Conservation (phyloP, 2,329 filamentous ascomycete species). For the Hypoxylon sp. region DNA sequence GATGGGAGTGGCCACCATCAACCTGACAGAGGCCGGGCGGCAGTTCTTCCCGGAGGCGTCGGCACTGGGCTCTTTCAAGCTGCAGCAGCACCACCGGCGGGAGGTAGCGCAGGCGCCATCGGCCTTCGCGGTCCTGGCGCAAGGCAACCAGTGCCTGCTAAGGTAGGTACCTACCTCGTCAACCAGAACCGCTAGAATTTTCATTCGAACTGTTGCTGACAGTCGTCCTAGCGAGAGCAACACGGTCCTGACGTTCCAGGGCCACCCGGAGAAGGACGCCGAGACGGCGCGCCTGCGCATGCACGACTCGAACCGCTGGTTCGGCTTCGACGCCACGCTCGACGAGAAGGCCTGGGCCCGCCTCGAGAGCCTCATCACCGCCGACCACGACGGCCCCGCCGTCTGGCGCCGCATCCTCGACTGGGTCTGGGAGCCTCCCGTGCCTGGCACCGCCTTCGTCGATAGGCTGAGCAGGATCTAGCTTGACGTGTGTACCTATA, state of each 20-base stretch:
- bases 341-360: constrained; percentile 43
- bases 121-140: constrained; percentile 48
- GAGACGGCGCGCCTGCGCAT: constrained; percentile 50
- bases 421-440: constrained; percentile 20
- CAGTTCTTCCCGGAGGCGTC: constrained; percentile 48
- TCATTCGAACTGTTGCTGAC: too few species aligned
- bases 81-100: constrained; percentile 54
- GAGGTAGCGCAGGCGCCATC: constrained; percentile 47
- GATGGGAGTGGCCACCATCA: constrained; percentile 49
- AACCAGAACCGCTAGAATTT: too few species aligned
- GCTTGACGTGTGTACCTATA: not conserved
- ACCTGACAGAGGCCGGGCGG: constrained; percentile 49
- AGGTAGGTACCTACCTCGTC: too few species aligned
- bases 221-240: constrained; percentile 49
- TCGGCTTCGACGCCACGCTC: constrained; percentile 44
- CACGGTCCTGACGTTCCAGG: constrained; percentile 54
- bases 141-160: constrained; percentile 50
- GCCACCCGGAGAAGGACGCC: constrained; percentile 54
- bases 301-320: constrained; percentile 49
- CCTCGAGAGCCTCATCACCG: constrained; percentile 42
- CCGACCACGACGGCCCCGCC: constrained; percentile 48
- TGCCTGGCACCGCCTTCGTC: constrained; percentile 11
- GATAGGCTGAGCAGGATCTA: constrained; percentile 21
- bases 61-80: constrained; percentile 35
- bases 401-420: constrained; percentile 49